Evolutionary conservation across 2,329 filamentous ascomycete species (phyloP).

Genomic region (Claviceps paspali): DNA sequence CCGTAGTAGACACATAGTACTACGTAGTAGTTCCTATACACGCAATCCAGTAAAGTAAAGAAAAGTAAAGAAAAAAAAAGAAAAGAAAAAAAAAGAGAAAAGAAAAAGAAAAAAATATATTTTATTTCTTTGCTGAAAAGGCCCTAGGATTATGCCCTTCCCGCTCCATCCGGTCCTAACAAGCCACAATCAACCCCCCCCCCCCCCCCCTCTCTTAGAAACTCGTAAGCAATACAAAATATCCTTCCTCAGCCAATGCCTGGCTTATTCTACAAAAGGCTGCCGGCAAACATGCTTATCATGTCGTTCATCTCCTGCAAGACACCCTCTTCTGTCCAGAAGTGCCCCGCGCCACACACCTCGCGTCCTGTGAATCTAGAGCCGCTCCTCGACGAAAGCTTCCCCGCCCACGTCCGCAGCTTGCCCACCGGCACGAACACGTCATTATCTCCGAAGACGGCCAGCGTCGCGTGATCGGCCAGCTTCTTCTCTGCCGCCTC

Average conservation of each 20-base stretch:
- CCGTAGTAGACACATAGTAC: no score
- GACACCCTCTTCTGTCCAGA: constrained; percentile 43
- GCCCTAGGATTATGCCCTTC: no score
- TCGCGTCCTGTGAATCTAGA: constrained; percentile 34
- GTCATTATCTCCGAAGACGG: constrained; percentile 62
- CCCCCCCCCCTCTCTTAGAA: no score
- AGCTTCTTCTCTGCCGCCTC: constrained; percentile 37
- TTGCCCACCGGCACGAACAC: constrained; percentile 52
- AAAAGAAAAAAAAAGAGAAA: neutral
- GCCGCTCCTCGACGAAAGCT: constrained; percentile 26
- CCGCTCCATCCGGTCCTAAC: no score
- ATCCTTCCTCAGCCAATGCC: no score
- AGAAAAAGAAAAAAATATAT: neutral
- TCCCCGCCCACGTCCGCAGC: constrained; percentile 49
- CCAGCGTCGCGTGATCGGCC: constrained; percentile 44
- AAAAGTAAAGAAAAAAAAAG: neutral
- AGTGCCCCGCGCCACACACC: constrained; percentile 41
- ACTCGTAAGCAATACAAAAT: no score
- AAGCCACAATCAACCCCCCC: no score
- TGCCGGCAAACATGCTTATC: constrained; percentile 14
- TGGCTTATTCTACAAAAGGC: constrained; percentile 2
- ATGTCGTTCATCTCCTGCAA: constrained; percentile 15
- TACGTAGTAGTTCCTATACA: no score
- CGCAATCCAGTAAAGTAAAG: no score
- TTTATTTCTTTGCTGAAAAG: no score